phyloP scores from a whole-genome alignment of 1,284 basidiomycete genomes.

The Somion occarium region DNA sequence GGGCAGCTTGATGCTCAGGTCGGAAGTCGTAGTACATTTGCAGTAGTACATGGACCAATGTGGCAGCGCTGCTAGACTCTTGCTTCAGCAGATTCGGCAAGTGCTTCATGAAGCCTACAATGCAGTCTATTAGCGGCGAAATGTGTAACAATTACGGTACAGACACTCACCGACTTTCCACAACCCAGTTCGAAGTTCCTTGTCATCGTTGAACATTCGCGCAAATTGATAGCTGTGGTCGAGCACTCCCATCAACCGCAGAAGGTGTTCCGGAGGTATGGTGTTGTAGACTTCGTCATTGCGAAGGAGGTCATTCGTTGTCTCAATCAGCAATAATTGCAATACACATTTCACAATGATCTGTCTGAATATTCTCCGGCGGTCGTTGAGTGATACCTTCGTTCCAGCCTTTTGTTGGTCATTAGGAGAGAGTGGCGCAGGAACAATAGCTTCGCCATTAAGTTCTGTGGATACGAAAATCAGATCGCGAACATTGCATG shows the following conservation, averaged over 20 bases:
- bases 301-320: slow-evolving; percentile 92
- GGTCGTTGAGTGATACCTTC: slow-evolving; percentile 59
- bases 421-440: slow-evolving; percentile 71
- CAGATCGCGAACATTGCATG: not conserved
- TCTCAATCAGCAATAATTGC: slow-evolving; percentile 95
- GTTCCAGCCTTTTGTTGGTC: slow-evolving; percentile 45
- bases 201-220: slow-evolving; percentile 96
- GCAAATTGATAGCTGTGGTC: slow-evolving; percentile 98
- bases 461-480: slow-evolving; percentile 38
- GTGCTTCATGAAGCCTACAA: slow-evolving; percentile 97
- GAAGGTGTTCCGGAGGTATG: slow-evolving; percentile 90
- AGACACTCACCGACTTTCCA: slow-evolving; percentile 94
- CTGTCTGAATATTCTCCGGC: slow-evolving; percentile 93
- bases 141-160: not conserved
- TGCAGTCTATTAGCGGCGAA: not conserved
- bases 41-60: slow-evolving; percentile 87
- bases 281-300: slow-evolving; percentile 90
- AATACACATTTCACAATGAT: slow-evolving; percentile 99
- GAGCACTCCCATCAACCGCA: slow-evolving; percentile 91
- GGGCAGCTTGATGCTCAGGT: slow-evolving; percentile 75
- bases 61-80: slow-evolving; percentile 95
- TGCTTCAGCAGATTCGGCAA: slow-evolving; percentile 97
- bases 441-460: slow-evolving; percentile 69
- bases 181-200: slow-evolving; percentile 91
- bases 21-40: slow-evolving; percentile 95